Base-by-base conservation (phyloP, 129 eudicot species). In the Arctium minus region DNA sequence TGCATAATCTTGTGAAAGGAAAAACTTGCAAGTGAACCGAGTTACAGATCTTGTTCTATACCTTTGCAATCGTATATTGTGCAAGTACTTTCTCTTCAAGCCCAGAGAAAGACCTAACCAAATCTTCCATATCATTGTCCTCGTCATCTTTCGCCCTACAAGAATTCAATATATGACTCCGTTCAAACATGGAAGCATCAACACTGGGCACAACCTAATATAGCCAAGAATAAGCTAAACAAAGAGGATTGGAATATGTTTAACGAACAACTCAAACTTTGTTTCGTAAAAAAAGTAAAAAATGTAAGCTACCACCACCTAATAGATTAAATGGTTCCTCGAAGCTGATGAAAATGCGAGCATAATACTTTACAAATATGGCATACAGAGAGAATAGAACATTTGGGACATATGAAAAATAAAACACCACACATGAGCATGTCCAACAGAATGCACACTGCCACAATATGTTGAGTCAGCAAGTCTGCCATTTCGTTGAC, bases 1-100 rank as follows among this genome's bases (percentile, higher is more conserved):
- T 11, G 17, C 46, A 79, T 42, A 31, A 39, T 75, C 78, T 39
- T 30, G 39, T 69, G 56, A 46, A 77, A 53, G 40, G 37, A n/a
- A 72, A 37, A 29, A 50, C 35, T 72, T 69, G 77, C 48, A 75
- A 73, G 72, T 77, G 22, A 8, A 56, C 8, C 6, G 37, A 32
- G 32, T 36, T 27, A 12, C 9, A 22, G 2, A 22, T 7, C 27
- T 73, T 9, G 35, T 67, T 18, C 71, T 73, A 79, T 88, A 93
- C 99, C 97, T 95, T 95, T 36, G 97, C 97, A 31, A 91, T 82
- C 84, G 99, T 93, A 74, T 95, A 95, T 77, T 90, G 97, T 74
- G 81, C 93, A 86, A 95, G 97, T 82, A 95, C 92, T 82, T 95
- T 95, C 86, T 95, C 99, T 88, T 95, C 99, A 81, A 95, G 99